Evolutionary conservation across 805 yeast species (phyloP).

Genomic region (Candida easanensis): DNA sequence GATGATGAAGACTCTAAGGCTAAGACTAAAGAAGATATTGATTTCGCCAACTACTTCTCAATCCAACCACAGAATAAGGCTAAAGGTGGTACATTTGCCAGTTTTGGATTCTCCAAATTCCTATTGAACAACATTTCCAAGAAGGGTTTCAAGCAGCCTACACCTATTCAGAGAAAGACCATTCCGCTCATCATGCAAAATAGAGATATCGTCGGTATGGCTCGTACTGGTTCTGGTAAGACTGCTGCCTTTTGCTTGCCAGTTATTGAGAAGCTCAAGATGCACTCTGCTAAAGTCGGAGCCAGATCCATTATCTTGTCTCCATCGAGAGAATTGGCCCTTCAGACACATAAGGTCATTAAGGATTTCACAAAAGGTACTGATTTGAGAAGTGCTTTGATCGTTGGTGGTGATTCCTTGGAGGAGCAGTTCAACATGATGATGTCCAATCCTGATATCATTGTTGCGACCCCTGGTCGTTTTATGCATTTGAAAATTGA

Average conservation of each 20-base stretch:
- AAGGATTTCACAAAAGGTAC: slow-evolving; percentile 85
- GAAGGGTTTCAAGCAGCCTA: slow-evolving; percentile 92
- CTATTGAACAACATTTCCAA: slow-evolving; percentile 66
- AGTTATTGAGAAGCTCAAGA: slow-evolving; percentile 76
- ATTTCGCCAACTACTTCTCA: slow-evolving; percentile 42
- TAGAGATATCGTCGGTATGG: slow-evolving; percentile 98
- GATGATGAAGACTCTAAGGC: slow-evolving; percentile 42
- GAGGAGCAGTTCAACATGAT: slow-evolving; percentile 93
- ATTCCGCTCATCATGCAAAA: slow-evolving; percentile 85
- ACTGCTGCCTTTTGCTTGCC: slow-evolving; percentile 97
- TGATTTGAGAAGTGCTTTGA: slow-evolving; percentile 71
- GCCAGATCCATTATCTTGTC: slow-evolving; percentile 85
- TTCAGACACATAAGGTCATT: slow-evolving; percentile 85
- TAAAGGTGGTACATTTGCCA: slow-evolving; percentile 80
- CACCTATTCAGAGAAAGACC: slow-evolving; percentile 96
- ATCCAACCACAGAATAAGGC: slow-evolving; percentile 53
- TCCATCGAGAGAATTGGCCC: slow-evolving; percentile 94
- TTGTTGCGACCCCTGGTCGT: slow-evolving; percentile 97
- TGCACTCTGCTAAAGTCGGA: slow-evolving; percentile 85
- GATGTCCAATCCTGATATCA: slow-evolving; percentile 92
- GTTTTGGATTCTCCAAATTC: slow-evolving; percentile 81
- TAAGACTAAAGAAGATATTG: slow-evolving; percentile 41
- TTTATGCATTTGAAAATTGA: slow-evolving; percentile 93
- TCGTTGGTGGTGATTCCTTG: slow-evolving; percentile 98
- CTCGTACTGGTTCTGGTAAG: slow-evolving; percentile 98